Conservation (phyloP, 441 rosid genomes). For the Arabidopsis lyrata region DNA sequence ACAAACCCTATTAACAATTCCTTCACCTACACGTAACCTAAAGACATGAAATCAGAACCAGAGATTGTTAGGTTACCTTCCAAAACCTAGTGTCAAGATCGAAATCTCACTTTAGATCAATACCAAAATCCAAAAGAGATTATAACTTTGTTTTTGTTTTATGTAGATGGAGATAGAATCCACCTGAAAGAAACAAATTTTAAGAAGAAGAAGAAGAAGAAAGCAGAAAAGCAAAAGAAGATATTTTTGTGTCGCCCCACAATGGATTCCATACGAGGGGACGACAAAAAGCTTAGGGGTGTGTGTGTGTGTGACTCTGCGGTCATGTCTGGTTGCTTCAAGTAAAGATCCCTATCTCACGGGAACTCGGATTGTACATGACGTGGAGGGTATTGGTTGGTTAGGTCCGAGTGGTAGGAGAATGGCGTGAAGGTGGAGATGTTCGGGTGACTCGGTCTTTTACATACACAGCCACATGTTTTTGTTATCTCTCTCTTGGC, state of each 20-base stretch:
- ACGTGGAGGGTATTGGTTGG: conserved; percentile 41
- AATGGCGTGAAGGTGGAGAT: conserved; percentile 34
- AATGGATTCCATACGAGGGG: conserved; percentile 47
- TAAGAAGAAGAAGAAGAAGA: conserved; percentile 9
- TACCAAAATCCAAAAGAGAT: not conserved
- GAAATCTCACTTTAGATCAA: not conserved
- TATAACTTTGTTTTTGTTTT: not conserved
- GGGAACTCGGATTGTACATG: conserved; percentile 41
- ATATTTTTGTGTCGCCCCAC: conserved; percentile 45
- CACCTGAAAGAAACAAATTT: conserved; percentile 9
- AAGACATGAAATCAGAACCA: not conserved
- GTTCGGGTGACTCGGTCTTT: conserved; percentile 47
- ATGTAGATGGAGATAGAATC: not conserved
- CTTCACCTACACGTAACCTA: conserved; percentile 31
- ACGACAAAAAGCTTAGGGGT: conserved; percentile 35
- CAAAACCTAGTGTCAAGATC: not conserved
- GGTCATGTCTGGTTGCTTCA: conserved; percentile 44
- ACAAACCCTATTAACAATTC: not conserved
- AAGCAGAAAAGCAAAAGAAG: conserved; percentile 24
- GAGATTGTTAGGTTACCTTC: not conserved
- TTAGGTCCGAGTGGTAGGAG: conserved; percentile 41
- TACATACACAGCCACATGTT: conserved; percentile 45
- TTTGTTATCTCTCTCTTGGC: conserved; percentile 21
- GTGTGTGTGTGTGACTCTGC: conserved; percentile 33
- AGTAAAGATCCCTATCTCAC: conserved; percentile 45